Base-by-base conservation (phyloP, 305 asterid species). In the Ajuga reptans region DNA sequence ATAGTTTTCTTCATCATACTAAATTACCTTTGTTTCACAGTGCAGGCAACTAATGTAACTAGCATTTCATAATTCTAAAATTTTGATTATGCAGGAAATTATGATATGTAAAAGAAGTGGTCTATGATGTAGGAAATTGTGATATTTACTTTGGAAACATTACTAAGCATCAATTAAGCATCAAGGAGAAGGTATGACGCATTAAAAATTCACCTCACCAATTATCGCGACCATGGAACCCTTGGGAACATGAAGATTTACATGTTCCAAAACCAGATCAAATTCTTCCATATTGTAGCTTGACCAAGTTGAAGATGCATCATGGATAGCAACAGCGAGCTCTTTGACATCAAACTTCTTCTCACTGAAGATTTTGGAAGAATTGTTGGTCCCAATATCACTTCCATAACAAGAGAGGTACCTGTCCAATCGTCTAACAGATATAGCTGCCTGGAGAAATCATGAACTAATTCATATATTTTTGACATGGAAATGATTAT, bases 271-370 rank as follows among this genome's bases (percentile, higher is more conserved):
- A 59, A 87, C 88, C 74, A 82, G 77, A 81, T 81, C 84, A 43
- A 75, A 77, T 61, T 85, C 85, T 71, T 83, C 71, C 75, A 79
- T 80, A 57, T 82, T 84, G 69, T 80, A 84, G 87, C 89, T 86
- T 63, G 90, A 89, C 99, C 99, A 93, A 52, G 96, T 83, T 69
- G 91, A 84, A 64, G 83, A 80, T 72, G 95, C 99, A 78, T 87
- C 90, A 72, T 49, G 75, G 54, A 87, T 77, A 53, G 79, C 64
- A 66, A 93, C 77, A 53, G 77, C 88, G 64, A 78, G 66, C 60
- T 86, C 85, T 78, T 83, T 78, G 64, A 52, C 73, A 43, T 73
- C 78, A 67, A 46, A 41, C 55, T 82, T 74, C 77, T 84, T 79
- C 63, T 77, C 76, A 14, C 37, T 55, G 58, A 42, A 41, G 64